These are phyloP conservation scores for Lactifluus echinatus DNA, from an alignment of 768 basidiomycete genomes.

Conservation along the genomic window DNA sequence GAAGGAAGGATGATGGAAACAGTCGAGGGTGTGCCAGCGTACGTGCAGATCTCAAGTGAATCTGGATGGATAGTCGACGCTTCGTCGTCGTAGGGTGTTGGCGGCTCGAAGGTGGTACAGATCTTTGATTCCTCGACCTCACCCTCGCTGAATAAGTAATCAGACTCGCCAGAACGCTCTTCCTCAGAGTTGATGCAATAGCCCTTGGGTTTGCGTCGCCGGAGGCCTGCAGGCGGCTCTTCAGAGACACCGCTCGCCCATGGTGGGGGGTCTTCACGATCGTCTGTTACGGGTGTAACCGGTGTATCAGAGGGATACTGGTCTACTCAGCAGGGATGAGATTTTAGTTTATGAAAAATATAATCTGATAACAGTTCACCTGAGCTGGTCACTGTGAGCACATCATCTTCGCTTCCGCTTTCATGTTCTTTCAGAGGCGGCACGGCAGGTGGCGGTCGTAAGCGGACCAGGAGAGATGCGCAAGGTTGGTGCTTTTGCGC, in stretches of 20 bases:
- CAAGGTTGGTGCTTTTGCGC: slow-evolving; percentile 13
- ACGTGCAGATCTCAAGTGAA: slow-evolving; percentile 16
- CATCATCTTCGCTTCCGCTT: not conserved
- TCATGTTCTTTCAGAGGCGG: not conserved
- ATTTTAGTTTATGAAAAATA: not conserved
- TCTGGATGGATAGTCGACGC: not conserved
- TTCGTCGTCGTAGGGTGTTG: slow-evolving; percentile 10
- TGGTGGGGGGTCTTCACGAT: not conserved
- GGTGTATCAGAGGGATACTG: slow-evolving; percentile 17
- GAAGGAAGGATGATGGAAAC: slow-evolving; percentile 17
- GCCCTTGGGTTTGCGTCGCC: slow-evolving; percentile 13
- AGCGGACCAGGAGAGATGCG: slow-evolving; percentile 13
- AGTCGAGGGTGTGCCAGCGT: not conserved
- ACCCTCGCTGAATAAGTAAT: slow-evolving; percentile 28
- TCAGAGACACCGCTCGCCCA: slow-evolving; percentile 11
- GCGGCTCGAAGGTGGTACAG: slow-evolving; percentile 7
- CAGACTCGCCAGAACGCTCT: slow-evolving; percentile 30
- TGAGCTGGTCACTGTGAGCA: slow-evolving; percentile 2
- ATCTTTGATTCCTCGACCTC: slow-evolving; percentile 21
- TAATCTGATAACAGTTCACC: not conserved
- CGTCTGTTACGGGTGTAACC: slow-evolving; percentile 11
- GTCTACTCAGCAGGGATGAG: not conserved
- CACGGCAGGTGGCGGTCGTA: slow-evolving; percentile 3
- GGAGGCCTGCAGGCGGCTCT: slow-evolving; percentile 5
- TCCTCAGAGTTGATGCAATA: slow-evolving; percentile 15